These are phyloP conservation scores for Hericium erinaceus DNA, from an alignment of 768 basidiomycete species.

Conservation along the genomic window DNA sequence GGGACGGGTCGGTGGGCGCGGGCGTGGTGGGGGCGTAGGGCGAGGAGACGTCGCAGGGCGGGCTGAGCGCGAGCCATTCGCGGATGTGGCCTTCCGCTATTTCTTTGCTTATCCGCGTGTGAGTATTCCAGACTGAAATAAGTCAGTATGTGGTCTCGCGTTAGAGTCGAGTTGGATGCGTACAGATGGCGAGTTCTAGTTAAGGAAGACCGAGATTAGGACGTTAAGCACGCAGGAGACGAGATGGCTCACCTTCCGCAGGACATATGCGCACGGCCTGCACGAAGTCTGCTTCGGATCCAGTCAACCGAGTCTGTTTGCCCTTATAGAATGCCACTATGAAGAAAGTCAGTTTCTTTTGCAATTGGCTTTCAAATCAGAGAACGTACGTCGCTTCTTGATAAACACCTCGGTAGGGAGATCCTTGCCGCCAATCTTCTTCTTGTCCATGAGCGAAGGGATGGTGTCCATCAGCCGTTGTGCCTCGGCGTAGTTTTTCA, in stretches of 20 bases:
- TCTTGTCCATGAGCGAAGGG: conserved; percentile 49
- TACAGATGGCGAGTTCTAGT: conserved; percentile 64
- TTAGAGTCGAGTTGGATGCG: conserved; percentile 15
- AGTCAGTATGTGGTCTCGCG: neutral
- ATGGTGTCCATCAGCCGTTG: conserved; percentile 53
- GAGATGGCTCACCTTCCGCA: conserved; percentile 48
- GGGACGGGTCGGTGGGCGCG: neutral
- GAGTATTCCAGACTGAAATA: conserved; percentile 69
- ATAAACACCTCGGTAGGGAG: conserved; percentile 72
- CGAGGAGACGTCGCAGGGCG: conserved; percentile 28
- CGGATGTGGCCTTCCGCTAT: conserved; percentile 52
- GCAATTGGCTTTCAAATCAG: neutral
- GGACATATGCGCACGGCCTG: conserved; percentile 55
- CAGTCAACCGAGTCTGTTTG: conserved; percentile 50
- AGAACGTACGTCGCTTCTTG: conserved; percentile 57
- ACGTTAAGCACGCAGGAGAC: neutral
- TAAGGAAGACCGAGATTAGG: neutral
- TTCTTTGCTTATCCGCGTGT: conserved; percentile 44
- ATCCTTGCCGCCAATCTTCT: conserved; percentile 56
- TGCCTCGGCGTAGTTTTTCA: conserved; percentile 47
- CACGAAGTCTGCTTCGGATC: conserved; percentile 40
- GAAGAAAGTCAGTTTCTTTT: neutral
- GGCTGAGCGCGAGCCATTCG: conserved; percentile 42
- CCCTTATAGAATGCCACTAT: conserved; percentile 67
- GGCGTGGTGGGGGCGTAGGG: conserved; percentile 15